Evolutionary conservation across 345 rosid species (phyloP).

Genomic region (Eucalyptus victrix): DNA sequence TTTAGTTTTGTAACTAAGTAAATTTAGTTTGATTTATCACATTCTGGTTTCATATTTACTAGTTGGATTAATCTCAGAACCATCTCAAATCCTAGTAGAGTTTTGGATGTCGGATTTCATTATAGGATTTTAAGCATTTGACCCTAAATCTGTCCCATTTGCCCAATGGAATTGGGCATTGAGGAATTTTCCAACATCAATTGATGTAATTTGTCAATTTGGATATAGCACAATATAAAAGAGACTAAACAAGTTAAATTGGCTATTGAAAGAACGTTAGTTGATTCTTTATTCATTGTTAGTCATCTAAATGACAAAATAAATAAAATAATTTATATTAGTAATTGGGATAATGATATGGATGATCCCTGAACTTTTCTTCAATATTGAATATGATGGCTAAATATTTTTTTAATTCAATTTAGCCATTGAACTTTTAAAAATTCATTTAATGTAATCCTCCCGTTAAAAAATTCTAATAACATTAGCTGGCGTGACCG

Average conservation of each 20-base stretch:
- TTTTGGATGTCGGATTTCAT: not conserved
- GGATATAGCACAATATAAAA: not conserved
- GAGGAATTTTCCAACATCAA: not conserved
- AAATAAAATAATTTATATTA: no score
- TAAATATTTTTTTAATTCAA: not conserved
- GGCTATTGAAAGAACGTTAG: no score
- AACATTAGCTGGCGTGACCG: not conserved
- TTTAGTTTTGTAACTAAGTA: no score
- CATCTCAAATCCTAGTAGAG: not conserved
- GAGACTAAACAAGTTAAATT: no score
- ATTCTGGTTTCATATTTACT: not conserved
- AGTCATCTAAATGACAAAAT: not conserved
- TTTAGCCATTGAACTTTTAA: not conserved
- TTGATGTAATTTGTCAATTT: not conserved
- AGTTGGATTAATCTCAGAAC: fast-evolving
- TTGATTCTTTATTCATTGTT: no score
- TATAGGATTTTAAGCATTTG: no score
- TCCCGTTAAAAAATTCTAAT: not conserved
- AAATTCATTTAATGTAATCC: no score
- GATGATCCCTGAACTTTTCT: no score
- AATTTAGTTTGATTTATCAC: not conserved
- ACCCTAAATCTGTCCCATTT: no score
- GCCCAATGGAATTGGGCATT: no score
- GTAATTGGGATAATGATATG: no score
- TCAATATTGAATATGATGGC: no score